Percentiles rank a stretch among this genome's conserved stretches.
These are phyloP conservation scores for Zalaria obscura DNA, from an alignment of 2,329 filamentous ascomycete genomes.

Conservation along the genomic window DNA sequence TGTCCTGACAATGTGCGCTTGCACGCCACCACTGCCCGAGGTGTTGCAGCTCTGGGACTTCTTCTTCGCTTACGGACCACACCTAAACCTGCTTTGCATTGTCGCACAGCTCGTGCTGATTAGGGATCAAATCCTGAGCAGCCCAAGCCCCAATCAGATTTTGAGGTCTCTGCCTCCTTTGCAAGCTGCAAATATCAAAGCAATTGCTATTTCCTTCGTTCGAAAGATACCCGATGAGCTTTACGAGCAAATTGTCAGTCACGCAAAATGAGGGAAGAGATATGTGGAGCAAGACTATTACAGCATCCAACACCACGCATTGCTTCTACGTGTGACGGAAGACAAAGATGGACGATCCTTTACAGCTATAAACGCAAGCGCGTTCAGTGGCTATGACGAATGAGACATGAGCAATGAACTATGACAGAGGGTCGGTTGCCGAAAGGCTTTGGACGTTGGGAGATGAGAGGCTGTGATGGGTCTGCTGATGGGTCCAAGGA, in stretches of 20 bases:
- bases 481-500: too few species aligned
- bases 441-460: too few species aligned
- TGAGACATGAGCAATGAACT: too few species aligned
- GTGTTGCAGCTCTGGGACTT: constrained; percentile 95
- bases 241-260: constrained; percentile 77
- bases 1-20: constrained; percentile 86
- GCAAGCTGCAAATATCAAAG: constrained; percentile 69
- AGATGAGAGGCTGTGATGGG: too few species aligned
- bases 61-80: constrained; percentile 85
- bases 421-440: too few species aligned
- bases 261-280: constrained; percentile 51
- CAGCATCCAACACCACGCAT: too few species aligned
- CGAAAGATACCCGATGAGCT: constrained; percentile 82
- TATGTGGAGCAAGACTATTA: too few species aligned
- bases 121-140: constrained; percentile 68
- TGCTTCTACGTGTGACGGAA: too few species aligned
- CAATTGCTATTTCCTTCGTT: constrained; percentile 69
- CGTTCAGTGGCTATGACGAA: too few species aligned
- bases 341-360: too few species aligned
- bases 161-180: constrained; percentile 76
- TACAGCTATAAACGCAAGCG: too few species aligned
- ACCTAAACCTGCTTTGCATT: constrained; percentile 91
- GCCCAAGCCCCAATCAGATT: constrained; percentile 80
- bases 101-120: constrained; percentile 88
- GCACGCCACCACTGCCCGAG: constrained; percentile 86